phyloP scores from a whole-genome alignment of 306 rosid species.

The Cicer cuneatum region DNA sequence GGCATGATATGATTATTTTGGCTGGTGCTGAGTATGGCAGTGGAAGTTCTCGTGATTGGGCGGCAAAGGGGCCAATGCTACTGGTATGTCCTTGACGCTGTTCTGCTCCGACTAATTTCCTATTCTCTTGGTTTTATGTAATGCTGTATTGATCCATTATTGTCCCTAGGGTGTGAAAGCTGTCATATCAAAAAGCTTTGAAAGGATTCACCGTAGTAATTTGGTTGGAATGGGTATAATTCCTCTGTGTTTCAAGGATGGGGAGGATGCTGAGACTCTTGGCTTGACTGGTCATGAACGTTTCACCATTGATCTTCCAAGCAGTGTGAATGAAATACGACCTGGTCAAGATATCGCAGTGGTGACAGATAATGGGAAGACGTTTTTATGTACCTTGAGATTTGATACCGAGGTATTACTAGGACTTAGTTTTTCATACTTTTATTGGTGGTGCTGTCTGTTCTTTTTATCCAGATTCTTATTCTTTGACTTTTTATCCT shows the following conservation, averaged over 20 bases:
- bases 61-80: constrained; percentile 96
- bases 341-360: constrained; percentile 89
- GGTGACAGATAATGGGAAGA: constrained; percentile 72
- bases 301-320: constrained; percentile 82
- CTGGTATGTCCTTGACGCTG: constrained; percentile 57
- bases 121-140: constrained; percentile 3
- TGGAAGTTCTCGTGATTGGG: constrained; percentile 99
- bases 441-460: not conserved
- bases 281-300: constrained; percentile 87
- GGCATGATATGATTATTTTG: constrained; percentile 72
- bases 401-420: constrained; percentile 87
- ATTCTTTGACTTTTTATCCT: constrained; percentile 23
- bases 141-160: constrained; percentile 11
- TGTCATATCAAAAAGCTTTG: constrained; percentile 92
- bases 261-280: constrained; percentile 89
- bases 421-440: not conserved
- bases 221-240: constrained; percentile 95
- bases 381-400: constrained; percentile 68
- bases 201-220: constrained; percentile 97
- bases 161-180: constrained; percentile 87
- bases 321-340: constrained; percentile 69
- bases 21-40: constrained; percentile 98
- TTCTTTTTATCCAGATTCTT: not conserved
- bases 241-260: constrained; percentile 83
- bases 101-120: constrained; percentile 14